A percentile compares a stretch with the other conserved stretches of the same genome.
phyloP scores from a whole-genome alignment of 1,139 yeast genomes.

The Diutina scorzettiae region DNA sequence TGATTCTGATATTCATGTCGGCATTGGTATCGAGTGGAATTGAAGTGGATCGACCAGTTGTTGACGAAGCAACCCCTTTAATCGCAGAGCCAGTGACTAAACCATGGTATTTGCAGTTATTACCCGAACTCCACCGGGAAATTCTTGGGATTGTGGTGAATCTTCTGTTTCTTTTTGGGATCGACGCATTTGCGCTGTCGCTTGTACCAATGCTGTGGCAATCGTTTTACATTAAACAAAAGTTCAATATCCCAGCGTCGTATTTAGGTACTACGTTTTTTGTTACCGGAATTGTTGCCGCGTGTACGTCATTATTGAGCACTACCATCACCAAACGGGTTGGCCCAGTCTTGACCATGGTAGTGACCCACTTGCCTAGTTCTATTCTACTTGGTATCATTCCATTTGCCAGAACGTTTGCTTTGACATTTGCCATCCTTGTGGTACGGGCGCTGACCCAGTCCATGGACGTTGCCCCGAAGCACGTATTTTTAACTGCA shows the following conservation, averaged over 20 bases:
- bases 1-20: slow-evolving; percentile 13
- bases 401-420: slow-evolving; percentile 23
- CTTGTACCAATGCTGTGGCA: slow-evolving; percentile 34
- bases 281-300: slow-evolving; percentile 26
- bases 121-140: slow-evolving; percentile 14
- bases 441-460: slow-evolving; percentile 25
- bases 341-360: slow-evolving; percentile 36
- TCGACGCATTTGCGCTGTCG: slow-evolving; percentile 34
- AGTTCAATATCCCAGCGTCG: slow-evolving; percentile 22
- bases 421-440: slow-evolving; percentile 19
- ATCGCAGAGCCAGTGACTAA: background rate
- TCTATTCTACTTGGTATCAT: slow-evolving; percentile 25
- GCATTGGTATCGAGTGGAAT: slow-evolving; percentile 13
- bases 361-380: slow-evolving; percentile 31
- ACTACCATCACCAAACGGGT: slow-evolving; percentile 29
- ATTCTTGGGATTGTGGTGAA: slow-evolving; percentile 17
- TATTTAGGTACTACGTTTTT: slow-evolving; percentile 29
- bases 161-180: slow-evolving; percentile 24
- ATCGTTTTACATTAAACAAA: slow-evolving; percentile 26
- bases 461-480: slow-evolving; percentile 35
- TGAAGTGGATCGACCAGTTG: background rate
- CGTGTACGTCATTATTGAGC: slow-evolving; percentile 29
- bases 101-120: slow-evolving; percentile 7
- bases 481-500: slow-evolving; percentile 30
- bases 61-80: background rate